Evolutionary conservation across 805 yeast species (phyloP).

Genomic region (Starmerella riodocensis): DNA sequence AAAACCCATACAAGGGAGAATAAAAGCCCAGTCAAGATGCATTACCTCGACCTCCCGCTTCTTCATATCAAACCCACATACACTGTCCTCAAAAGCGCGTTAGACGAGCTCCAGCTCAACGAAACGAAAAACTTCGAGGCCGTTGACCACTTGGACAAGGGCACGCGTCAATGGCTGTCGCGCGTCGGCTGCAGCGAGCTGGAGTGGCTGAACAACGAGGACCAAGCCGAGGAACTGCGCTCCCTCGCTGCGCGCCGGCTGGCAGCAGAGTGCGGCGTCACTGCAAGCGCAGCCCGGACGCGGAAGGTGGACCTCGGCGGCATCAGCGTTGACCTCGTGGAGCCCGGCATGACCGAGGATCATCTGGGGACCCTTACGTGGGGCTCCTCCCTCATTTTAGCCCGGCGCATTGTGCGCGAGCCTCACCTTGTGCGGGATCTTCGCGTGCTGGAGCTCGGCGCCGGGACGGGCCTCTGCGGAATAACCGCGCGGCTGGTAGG

Average conservation of each 20-base stretch:
- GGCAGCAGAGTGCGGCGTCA: constrained; percentile 72
- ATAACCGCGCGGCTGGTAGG: constrained; percentile 51
- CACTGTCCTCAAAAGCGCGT: constrained; percentile 10
- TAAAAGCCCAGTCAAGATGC: too few species aligned
- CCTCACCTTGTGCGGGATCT: constrained; percentile 23
- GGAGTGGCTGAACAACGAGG: constrained; percentile 33
- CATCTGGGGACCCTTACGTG: constrained; percentile 86
- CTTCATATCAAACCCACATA: constrained; percentile 18
- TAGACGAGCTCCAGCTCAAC: constrained; percentile 2
- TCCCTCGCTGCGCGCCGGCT: constrained; percentile 50
- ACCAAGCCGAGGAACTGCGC: constrained; percentile 30
- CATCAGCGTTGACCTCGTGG: constrained; percentile 36
- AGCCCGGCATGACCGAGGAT: constrained; percentile 79
- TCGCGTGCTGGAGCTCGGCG: constrained; percentile 54
- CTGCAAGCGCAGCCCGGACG: constrained; percentile 61
- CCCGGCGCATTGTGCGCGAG: constrained; percentile 34
- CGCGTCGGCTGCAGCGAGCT: constrained; percentile 27
- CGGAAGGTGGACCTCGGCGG: constrained; percentile 43
- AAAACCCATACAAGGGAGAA: too few species aligned
- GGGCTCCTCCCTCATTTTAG: constrained; percentile 76
- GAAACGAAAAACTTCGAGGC: constrained; percentile 16
- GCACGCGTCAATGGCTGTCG: constrained; percentile 27
- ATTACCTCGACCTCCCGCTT: constrained; percentile 25
- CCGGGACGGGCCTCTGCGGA: constrained; percentile 91
- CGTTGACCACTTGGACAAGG: constrained; percentile 16